Percentiles rank a stretch among this genome's conserved stretches.
These are phyloP conservation scores for Cyathus striatus DNA, from an alignment of 768 basidiomycete genomes.

Conservation along the genomic window DNA sequence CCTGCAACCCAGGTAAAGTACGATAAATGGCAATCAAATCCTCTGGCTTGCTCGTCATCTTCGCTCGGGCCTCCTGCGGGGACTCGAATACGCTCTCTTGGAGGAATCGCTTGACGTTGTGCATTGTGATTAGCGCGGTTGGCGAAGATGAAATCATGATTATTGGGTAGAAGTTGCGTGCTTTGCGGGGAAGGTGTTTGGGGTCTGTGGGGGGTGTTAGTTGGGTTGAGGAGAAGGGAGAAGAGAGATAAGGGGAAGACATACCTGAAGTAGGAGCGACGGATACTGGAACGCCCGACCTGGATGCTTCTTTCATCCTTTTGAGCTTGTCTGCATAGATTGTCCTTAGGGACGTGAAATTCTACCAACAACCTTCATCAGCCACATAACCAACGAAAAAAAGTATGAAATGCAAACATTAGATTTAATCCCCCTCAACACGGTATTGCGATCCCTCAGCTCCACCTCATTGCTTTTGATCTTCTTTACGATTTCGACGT, in stretches of 20 bases:
- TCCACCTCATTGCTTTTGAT: slow-evolving; percentile 76
- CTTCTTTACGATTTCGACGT: slow-evolving; percentile 83
- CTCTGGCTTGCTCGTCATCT: slow-evolving; percentile 62
- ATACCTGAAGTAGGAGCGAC: slow-evolving; percentile 35
- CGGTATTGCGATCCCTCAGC: slow-evolving; percentile 75
- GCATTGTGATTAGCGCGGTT: slow-evolving; percentile 94
- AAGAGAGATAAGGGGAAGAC: slow-evolving; percentile 3
- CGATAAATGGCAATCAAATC: slow-evolving; percentile 88
- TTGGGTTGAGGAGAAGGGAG: neutral
- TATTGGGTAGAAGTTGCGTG: slow-evolving; percentile 80
- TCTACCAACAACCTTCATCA: slow-evolving; percentile 40
- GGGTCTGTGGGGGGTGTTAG: slow-evolving; percentile 30
- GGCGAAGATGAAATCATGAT: slow-evolving; percentile 97
- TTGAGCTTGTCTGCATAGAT: slow-evolving; percentile 76
- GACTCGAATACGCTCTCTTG: slow-evolving; percentile 80
- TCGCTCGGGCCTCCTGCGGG: slow-evolving; percentile 69
- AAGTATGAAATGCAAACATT: slow-evolving; percentile 51
- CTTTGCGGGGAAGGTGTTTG: slow-evolving; percentile 64
- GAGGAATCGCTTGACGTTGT: slow-evolving; percentile 92
- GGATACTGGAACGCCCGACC: slow-evolving; percentile 34
- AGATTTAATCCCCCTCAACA: slow-evolving; percentile 76
- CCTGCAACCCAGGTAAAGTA: too few relatives aligned
- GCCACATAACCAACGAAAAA: neutral
- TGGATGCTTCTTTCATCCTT: slow-evolving; percentile 64
- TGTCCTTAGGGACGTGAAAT: slow-evolving; percentile 67